Percentiles rank a stretch among this genome's conserved stretches.
Conservation (phyloP, 495 filamentous ascomycete genomes). For the Tuber brumale region DNA sequence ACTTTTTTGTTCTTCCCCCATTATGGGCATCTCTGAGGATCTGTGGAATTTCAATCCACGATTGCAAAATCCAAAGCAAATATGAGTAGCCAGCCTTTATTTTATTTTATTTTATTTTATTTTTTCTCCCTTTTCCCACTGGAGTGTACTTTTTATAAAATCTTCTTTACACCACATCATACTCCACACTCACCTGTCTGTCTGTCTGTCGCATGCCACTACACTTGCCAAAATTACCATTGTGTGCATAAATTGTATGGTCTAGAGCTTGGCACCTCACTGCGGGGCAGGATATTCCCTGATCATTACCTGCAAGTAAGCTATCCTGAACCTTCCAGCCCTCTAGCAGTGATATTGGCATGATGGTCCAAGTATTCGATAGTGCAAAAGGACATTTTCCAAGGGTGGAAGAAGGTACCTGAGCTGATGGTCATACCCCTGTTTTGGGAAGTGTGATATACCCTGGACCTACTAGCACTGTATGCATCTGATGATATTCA, state of each 20-base stretch:
- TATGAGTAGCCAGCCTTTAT: neutral
- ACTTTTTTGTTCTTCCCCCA: too few species aligned
- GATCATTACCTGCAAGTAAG: neutral
- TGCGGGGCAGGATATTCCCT: neutral
- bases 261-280: neutral
- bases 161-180: neutral
- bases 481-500: too few species aligned
- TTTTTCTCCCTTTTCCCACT: neutral
- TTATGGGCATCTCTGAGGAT: too few species aligned
- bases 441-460: too few species aligned
- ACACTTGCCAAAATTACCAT: neutral
- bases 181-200: neutral
- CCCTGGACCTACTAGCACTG: too few species aligned
- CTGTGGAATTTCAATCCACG: neutral
- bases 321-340: neutral
- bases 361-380: neutral
- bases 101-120: too few species aligned
- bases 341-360: neutral
- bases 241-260: neutral
- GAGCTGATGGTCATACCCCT: too few species aligned
- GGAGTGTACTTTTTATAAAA: neutral
- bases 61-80: neutral
- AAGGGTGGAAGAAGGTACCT: too few species aligned
- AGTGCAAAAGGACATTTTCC: neutral
- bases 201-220: too few species aligned